A percentile compares a stretch with the other conserved stretches of the same genome.
These are phyloP conservation scores for Schwanniomyces occidentalis DNA, from an alignment of 805 yeast genomes.

Conservation along the genomic window DNA sequence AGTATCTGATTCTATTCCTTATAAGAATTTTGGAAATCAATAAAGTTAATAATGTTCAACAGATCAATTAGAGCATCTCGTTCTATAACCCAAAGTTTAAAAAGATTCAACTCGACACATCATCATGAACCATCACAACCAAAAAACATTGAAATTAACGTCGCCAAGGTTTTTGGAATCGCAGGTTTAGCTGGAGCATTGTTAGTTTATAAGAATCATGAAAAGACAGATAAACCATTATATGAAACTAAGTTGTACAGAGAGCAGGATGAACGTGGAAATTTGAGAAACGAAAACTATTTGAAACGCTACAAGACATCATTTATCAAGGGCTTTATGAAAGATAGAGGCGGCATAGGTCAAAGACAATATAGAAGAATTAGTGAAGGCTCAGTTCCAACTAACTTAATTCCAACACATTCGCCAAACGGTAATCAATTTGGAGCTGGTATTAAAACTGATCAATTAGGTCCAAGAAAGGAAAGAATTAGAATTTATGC, in stretches of 20 bases:
- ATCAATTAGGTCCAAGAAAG: constrained; percentile 46
- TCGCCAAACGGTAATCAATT: constrained; percentile 42
- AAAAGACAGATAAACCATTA: constrained; percentile 34
- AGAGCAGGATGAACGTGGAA: constrained; percentile 30
- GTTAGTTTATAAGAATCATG: constrained; percentile 33
- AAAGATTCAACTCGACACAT: constrained; percentile 21
- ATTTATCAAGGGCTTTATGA: constrained; percentile 41
- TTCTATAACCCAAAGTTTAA: constrained; percentile 10
- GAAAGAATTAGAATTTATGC: constrained; percentile 43
- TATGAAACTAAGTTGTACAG: constrained; percentile 39
- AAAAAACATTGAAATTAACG: constrained; percentile 37
- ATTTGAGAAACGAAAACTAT: constrained; percentile 38
- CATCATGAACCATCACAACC: constrained; percentile 19
- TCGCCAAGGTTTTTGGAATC: constrained; percentile 41
- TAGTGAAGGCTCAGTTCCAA: constrained; percentile 29
- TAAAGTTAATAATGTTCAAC: constrained; percentile 10
- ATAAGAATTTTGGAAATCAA: no score
- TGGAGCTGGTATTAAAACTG: constrained; percentile 46
- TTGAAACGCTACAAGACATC: constrained; percentile 40
- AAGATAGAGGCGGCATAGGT: constrained; percentile 48
- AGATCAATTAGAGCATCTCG: constrained; percentile 7
- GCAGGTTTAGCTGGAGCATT: constrained; percentile 40
- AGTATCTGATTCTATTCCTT: no score
- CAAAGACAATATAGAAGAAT: constrained; percentile 40
- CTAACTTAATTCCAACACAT: constrained; percentile 39